A percentile compares a stretch with the other conserved stretches of the same genome.
Conservation (phyloP, 768 basidiomycete genomes). For the Baorangia bicolor region DNA sequence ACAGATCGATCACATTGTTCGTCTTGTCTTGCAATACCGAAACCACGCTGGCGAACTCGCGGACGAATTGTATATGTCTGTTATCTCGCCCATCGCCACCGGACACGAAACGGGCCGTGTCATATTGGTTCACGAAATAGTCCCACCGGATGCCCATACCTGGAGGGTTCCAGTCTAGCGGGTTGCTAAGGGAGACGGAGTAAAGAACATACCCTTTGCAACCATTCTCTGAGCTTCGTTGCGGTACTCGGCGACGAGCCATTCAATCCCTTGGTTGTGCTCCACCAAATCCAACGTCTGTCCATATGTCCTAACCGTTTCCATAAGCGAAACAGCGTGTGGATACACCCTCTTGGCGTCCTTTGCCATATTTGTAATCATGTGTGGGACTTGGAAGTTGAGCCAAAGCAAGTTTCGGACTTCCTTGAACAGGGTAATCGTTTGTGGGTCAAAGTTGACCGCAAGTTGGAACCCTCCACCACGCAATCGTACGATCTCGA, state of each 20-base stretch:
- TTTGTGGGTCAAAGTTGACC: conserved; percentile 98
- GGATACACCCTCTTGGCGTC: conserved; percentile 98
- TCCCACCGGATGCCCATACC: conserved; percentile 98
- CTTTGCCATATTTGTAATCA: conserved; percentile 95
- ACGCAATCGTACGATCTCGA: conserved; percentile 80
- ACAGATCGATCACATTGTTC: conserved; percentile 88
- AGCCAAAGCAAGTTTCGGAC: conserved; percentile 95
- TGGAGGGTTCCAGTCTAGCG: conserved; percentile 28
- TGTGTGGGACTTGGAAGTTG: conserved; percentile 92
- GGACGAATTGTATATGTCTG: conserved; percentile 89
- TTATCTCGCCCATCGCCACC: conserved; percentile 78
- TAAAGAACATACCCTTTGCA: conserved; percentile 59
- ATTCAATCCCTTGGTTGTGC: conserved; percentile 86
- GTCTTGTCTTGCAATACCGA: conserved; percentile 97
- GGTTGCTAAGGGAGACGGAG: not conserved
- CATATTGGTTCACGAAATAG: conserved; percentile 93
- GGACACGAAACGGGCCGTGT: conserved; percentile 72
- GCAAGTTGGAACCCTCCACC: conserved; percentile 83
- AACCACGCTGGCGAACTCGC: conserved; percentile 92
- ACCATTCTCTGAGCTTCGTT: conserved; percentile 95
- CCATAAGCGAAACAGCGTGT: conserved; percentile 97
- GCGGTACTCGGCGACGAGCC: conserved; percentile 92
- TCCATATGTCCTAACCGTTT: conserved; percentile 96
- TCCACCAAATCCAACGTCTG: conserved; percentile 94
- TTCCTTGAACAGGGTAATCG: conserved; percentile 98